phyloP scores from a whole-genome alignment of 345 rosid genomes.

The Syzygium aromaticum region DNA sequence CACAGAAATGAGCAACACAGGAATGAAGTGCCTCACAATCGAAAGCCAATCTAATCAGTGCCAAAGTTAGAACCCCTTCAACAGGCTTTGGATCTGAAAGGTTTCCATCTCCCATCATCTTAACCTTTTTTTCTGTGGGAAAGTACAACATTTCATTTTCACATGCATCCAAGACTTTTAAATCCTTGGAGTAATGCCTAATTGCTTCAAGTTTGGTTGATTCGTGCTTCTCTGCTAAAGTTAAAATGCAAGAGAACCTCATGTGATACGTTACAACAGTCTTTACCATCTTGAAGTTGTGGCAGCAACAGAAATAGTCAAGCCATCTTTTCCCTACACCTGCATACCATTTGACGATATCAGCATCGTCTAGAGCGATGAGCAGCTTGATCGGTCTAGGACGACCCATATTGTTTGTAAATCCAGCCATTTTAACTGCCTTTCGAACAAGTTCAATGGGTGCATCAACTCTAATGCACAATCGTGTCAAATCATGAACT shows the following conservation, averaged over 20 bases:
- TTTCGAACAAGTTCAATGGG: conserved; percentile 77
- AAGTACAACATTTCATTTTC: conserved; percentile 55
- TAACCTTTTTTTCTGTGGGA: conserved; percentile 73
- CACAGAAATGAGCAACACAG: conserved; percentile 74
- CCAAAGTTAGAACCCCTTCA: conserved; percentile 67
- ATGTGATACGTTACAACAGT: conserved; percentile 73
- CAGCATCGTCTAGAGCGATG: conserved; percentile 64
- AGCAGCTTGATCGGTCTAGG: conserved; percentile 75
- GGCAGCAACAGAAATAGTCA: conserved; percentile 87
- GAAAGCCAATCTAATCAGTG: conserved; percentile 60
- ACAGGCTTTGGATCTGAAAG: conserved; percentile 81
- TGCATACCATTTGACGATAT: conserved; percentile 90
- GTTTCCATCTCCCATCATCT: conserved; percentile 90
- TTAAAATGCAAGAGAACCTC: conserved; percentile 86
- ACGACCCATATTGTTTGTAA: conserved; percentile 88
- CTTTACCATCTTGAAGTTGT: conserved; percentile 78
- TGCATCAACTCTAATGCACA: conserved; percentile 71
- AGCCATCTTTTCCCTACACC: conserved; percentile 93
- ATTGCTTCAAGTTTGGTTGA: conserved; percentile 77
- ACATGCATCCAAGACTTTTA: conserved; percentile 41
- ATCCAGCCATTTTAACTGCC: conserved; percentile 73
- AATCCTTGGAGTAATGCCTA: conserved; percentile 71
- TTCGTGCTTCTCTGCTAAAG: conserved; percentile 86
- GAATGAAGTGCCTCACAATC: conserved; percentile 43
- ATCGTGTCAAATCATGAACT: conserved; percentile 63